Base-by-base conservation (phyloP, 177 flowering plant genomes). In the Vitis hybrid region DNA sequence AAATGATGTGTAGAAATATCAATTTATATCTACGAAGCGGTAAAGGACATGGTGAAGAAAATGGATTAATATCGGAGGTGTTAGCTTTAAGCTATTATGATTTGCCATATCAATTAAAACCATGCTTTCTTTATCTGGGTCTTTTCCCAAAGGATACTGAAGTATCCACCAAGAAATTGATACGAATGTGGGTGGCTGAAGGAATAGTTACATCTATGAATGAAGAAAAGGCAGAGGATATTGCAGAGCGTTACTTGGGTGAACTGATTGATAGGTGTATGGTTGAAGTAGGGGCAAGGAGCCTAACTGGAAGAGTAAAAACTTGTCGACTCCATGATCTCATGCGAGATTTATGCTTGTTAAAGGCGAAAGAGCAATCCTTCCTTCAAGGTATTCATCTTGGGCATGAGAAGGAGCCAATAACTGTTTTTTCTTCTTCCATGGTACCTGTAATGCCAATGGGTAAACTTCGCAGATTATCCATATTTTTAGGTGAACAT, bases 261-360 rank as follows among this genome's bases (percentile, higher is more conserved):
- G 78, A 75, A 58, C 14, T 81, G 59, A 8, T 78, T 1, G 18
- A 66, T 24, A 69, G 81, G 53, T 44, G 75, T 47, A 66, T 77
- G 77, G 64, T 75, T 56, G 77, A 75, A 58, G 72, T 65, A 15
- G 71, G 59, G 4, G 3, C 0, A 52, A 15, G 44, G 19, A 22
- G 3, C 19, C 3, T 24, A 4, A 15, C 1, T 63, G 77, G 62
- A 71, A 62, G 68, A 38, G 57, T 79, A 3, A 72, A 69, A 31
- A 54, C 69, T 4, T 74, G 79, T 17, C 71, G 77, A 5, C 17
- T 81, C 11, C 83, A 80, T 72, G 78, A 77, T 70, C 67, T 80
- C 4, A 56, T 78, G 66, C 69, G 80, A 44, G 84, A 81, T 20
- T 44, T 20, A 0, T 71, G 67, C 38, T 4, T 78, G 14, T 38